Evolutionary conservation across 2,329 filamentous ascomycete species (phyloP).

Genomic region (Penicillium sp.): DNA sequence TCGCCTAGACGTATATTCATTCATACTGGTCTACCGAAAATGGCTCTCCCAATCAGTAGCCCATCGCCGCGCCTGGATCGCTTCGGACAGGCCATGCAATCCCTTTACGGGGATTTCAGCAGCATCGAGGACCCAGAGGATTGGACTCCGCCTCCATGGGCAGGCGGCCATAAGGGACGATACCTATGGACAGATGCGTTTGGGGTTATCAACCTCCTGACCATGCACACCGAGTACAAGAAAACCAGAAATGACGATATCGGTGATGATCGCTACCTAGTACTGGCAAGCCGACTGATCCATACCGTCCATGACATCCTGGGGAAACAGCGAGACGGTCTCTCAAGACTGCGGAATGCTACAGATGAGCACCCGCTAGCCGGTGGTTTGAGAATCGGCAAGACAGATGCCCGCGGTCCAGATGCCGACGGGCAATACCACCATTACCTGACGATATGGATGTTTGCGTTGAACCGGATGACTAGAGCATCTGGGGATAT

Average conservation of each 20-base stretch:
- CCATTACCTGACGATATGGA: constrained; percentile 60
- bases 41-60: constrained; percentile 21
- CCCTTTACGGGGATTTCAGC: constrained; percentile 40
- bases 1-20: neutral
- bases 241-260: constrained; percentile 9
- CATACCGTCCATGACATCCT: constrained; percentile 52
- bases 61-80: constrained; percentile 27
- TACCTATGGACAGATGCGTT: constrained; percentile 62
- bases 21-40: constrained; percentile 1
- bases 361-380: constrained; percentile 51
- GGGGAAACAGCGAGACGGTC: constrained; percentile 51
- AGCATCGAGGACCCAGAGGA: constrained; percentile 28
- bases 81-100: constrained; percentile 40
- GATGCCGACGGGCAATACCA: constrained; percentile 61
- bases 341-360: constrained; percentile 48
- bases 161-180: constrained; percentile 55
- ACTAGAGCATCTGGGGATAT: constrained; percentile 47
- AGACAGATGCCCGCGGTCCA: constrained; percentile 46
- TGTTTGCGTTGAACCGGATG: constrained; percentile 58
- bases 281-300: constrained; percentile 49
- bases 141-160: constrained; percentile 51
- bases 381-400: constrained; percentile 58
- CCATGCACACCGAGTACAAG: constrained; percentile 45
- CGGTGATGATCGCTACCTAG: constrained; percentile 44
- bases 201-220: constrained; percentile 57